Conservation (phyloP, 805 yeast species). For the Zygoascus biomembranicola region DNA sequence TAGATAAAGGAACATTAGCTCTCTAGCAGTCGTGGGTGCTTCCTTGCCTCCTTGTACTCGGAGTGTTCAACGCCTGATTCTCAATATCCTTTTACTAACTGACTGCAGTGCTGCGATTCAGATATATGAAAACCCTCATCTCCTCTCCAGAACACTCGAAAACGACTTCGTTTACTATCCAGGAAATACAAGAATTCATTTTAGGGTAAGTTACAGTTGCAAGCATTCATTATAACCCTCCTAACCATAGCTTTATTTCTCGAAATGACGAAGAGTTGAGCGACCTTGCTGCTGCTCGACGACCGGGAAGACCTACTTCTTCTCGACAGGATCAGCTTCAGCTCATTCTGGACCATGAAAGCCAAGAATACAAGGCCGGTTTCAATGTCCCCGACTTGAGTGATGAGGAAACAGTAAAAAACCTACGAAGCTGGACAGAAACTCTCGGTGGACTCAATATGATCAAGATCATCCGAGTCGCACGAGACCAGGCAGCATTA, state of each 20-base stretch:
- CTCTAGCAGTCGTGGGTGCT: too few relatives aligned
- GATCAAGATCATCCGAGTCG: slow-evolving; percentile 39
- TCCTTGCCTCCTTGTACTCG: too few relatives aligned
- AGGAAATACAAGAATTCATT: slow-evolving; percentile 54
- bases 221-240: neutral
- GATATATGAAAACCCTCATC: neutral
- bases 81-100: neutral
- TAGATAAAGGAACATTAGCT: neutral
- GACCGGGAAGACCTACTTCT: slow-evolving; percentile 83
- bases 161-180: slow-evolving; percentile 20
- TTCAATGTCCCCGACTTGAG: slow-evolving; percentile 62
- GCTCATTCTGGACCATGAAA: slow-evolving; percentile 52
- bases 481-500: slow-evolving; percentile 15
- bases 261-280: slow-evolving; percentile 73
- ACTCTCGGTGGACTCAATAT: slow-evolving; percentile 67
- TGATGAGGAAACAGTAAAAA: slow-evolving; percentile 48
- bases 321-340: slow-evolving; percentile 62
- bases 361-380: slow-evolving; percentile 59
- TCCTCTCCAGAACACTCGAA: neutral
- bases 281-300: slow-evolving; percentile 50
- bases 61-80: neutral
- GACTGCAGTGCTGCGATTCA: neutral
- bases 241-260: slow-evolving; percentile 34
- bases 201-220: slow-evolving; percentile 33
- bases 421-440: slow-evolving; percentile 71